Base-by-base conservation (phyloP, 805 yeast genomes). In the Candida maesae region DNA sequence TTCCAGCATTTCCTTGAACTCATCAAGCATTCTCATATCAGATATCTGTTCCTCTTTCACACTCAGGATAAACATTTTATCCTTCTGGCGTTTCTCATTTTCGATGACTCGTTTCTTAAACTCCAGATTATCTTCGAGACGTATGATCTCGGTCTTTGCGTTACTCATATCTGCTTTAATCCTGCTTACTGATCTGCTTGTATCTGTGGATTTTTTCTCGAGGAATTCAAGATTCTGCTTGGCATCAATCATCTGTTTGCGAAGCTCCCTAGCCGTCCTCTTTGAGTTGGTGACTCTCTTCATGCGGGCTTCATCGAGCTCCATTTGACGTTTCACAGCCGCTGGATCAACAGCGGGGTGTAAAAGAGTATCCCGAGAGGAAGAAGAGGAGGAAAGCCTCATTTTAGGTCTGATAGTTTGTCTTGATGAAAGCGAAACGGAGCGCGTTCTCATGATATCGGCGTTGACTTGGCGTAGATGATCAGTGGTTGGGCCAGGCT, bases 1-100 rank as follows among this genome's bases (percentile, higher is more conserved):
- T 15, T 47, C 44, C 21, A 45, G 25, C 28, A 28, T 20, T 8
- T 23, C 47, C n/a, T 60, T 55, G 27, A 68, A 46, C 36, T 68
- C 67, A 45, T 60, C 64, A 45, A 65, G 30, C 61, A 63, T 36
- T 52, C 56, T 27, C 47, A 52, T 14, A 58, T 51, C 25, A 51
- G 49, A 16, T 28, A 60, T 57, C 19, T 58, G 50, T 31, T 54
- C 52, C 27, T 68, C 68, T 37, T 60, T 53, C 3, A 70, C 9
- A 17, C 46, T 36, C 14, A 53, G 16, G 2, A 42, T 37, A 12
- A 34, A 26, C 50, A 47, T 36, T 25, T 47, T 47, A 21, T 49
- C 51, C 18, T 49, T 42, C 26, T 49, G 48, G 6, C 33, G 25
- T 17, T 26, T 42, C 8, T 38, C 35, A 14, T 35, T 38, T 5